These are phyloP conservation scores for Fusarium robinianum DNA, from an alignment of 2,329 filamentous ascomycete species.

Conservation along the genomic window DNA sequence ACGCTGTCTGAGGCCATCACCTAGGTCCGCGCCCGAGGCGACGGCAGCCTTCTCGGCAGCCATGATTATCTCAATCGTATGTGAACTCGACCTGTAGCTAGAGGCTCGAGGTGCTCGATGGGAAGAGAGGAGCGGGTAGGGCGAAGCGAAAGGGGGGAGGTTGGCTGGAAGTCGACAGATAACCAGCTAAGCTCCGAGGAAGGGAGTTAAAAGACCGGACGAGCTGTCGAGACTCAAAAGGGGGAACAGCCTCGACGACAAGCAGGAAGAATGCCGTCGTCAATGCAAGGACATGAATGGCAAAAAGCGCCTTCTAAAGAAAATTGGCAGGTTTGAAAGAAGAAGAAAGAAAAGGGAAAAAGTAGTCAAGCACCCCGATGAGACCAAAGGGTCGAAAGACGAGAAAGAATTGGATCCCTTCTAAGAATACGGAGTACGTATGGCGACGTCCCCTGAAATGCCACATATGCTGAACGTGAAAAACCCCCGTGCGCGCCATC, in stretches of 20 bases:
- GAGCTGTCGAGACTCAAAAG: constrained; percentile 44
- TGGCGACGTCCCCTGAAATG: constrained; percentile 39
- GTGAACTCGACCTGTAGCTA: constrained; percentile 1
- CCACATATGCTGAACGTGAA: constrained; percentile 38
- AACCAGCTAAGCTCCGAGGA: constrained; percentile 27
- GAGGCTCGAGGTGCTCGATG: constrained; percentile 3
- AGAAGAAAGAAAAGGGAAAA: constrained; percentile 28
- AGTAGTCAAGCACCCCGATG: constrained; percentile 26
- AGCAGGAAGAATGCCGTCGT: constrained; percentile 31
- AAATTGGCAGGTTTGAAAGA: constrained; percentile 28
- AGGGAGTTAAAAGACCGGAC: constrained; percentile 42
- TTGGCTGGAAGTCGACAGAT: constrained; percentile 10
- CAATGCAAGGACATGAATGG: constrained; percentile 33
- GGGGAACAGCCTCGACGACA: constrained; percentile 31
- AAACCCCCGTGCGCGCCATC: neutral
- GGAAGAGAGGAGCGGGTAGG: constrained; percentile 13
- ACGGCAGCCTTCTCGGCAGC: constrained; percentile 58
- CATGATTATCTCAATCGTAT: constrained; percentile 47
- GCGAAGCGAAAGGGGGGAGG: constrained; percentile 25
- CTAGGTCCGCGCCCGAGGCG: constrained; percentile 64
- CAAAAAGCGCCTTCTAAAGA: constrained; percentile 22
- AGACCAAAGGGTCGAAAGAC: constrained; percentile 21
- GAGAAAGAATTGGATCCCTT: constrained; percentile 29
- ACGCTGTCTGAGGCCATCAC: constrained; percentile 61
- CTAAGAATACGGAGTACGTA: constrained; percentile 36